phyloP scores from a whole-genome alignment of 352 stramenopile species.

The Pythium volutum region DNA sequence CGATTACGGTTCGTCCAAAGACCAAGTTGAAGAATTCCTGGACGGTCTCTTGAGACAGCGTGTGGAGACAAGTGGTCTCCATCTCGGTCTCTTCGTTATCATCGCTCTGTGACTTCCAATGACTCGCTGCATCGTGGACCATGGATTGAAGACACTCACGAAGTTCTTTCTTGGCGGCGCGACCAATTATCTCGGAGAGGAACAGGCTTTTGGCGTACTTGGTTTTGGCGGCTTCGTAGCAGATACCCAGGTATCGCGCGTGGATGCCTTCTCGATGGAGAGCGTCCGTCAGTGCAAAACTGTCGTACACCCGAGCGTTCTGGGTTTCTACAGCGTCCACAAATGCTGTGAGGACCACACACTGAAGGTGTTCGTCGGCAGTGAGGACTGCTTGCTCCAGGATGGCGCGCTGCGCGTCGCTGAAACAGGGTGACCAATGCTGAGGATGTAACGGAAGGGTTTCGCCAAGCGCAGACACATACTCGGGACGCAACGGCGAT shows the following conservation, averaged over 20 bases:
- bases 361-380: slow-evolving; percentile 38
- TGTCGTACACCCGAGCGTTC: slow-evolving; percentile 33
- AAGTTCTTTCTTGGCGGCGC: slow-evolving; percentile 56
- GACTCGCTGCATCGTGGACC: too few relatives aligned
- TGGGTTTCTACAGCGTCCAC: slow-evolving; percentile 40
- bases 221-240: slow-evolving; percentile 42
- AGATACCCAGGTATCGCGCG: slow-evolving; percentile 47
- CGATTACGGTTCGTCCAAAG: slow-evolving; percentile 28
- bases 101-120: too few relatives aligned
- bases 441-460: slow-evolving; percentile 34
- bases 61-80: background rate
- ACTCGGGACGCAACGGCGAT: slow-evolving; percentile 42
- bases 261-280: slow-evolving; percentile 61
- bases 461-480: slow-evolving; percentile 36
- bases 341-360: slow-evolving; percentile 43
- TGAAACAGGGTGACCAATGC: background rate
- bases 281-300: slow-evolving; percentile 32
- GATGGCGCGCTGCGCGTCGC: slow-evolving; percentile 14
- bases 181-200: slow-evolving; percentile 56
- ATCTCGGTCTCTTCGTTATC: too few relatives aligned
- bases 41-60: background rate
- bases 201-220: slow-evolving; percentile 48
- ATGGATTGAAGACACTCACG: slow-evolving; percentile 17
- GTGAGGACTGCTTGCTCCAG: slow-evolving; percentile 36
- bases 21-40: slow-evolving; percentile 63